Evolutionary conservation across 345 rosid species (phyloP), one percentile per base, ranked within the genome.

Genomic region (Jatropha curcas): DNA sequence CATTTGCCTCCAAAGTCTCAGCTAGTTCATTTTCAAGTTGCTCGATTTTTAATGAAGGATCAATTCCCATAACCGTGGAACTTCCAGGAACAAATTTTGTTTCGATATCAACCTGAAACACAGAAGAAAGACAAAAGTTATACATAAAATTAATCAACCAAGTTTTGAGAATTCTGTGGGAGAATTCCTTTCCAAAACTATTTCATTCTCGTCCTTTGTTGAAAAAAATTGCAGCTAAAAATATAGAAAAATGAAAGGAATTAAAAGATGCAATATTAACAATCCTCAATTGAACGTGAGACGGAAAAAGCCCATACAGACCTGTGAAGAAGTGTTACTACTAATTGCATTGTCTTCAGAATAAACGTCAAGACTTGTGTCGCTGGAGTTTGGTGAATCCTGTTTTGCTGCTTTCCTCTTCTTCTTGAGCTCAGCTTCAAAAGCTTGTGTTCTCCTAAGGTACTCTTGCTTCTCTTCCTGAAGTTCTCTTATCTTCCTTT

Each of bases 1-100:
- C 80, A 70, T 84, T 86, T 76, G 94, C 86, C 79, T 87, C 86
- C 74, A 79, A 34, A 43, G 87, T 88, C 74, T 87, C 88, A 0
- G 86, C 87, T 50, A 89, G 75, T 73, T 86, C 85, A 67, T 67
- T 77, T 82, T 87, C 85, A 45, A 87, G 90, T 52, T 28, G 69
- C 60, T 74, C 83, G 55, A 86, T 77, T 80, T 87, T 86, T 58
- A 81, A 78, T 58, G 66, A 65, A 63, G 75, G 76, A 68, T 82
- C 83, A 43, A 24, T 50, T 52, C 67, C 83, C 7, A 5, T 60
- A 67, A 31, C 74, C 43, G 60, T 70, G 16, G 75, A 72, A 53
- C 65, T 71, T 63, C 66, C 77, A 35, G 56, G 19, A 53, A 63
- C 52, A 72, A 22, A 65, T 50, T 70, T 53, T 43, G 70, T 56